Conservation (phyloP, 75 land plant species). For the Cryptomeria japonica region DNA sequence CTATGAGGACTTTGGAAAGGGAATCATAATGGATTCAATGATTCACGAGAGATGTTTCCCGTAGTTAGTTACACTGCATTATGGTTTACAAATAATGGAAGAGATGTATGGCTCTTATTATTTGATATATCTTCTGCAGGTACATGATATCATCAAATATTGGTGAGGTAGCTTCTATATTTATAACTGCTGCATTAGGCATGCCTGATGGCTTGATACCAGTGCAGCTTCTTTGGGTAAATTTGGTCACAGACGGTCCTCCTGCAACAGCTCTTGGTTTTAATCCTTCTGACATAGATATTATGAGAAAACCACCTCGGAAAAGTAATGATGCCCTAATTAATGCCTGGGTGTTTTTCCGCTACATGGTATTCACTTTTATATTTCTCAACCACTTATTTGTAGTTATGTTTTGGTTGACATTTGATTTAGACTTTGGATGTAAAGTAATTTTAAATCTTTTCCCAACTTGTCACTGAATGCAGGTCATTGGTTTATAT, state of each 20-base stretch:
- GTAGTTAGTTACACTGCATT: neutral
- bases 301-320: constrained; percentile 92
- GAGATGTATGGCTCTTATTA: neutral
- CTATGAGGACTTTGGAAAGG: neutral
- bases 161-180: constrained; percentile 90
- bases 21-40: neutral
- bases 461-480: neutral
- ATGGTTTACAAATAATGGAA: neutral
- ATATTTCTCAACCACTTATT: neutral
- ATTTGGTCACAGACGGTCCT: constrained; percentile 95
- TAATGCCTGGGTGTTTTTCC: constrained; percentile 82
- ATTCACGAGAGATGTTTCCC: neutral
- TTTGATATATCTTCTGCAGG: constrained; percentile 27
- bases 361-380: constrained; percentile 69
- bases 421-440: neutral
- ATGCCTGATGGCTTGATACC: constrained; percentile 95
- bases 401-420: neutral
- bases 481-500: constrained; percentile 91
- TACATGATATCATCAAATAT: constrained; percentile 98
- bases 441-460: neutral
- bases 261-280: constrained; percentile 97
- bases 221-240: constrained; percentile 95
- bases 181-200: constrained; percentile 90
- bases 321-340: constrained; percentile 79
- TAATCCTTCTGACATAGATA: constrained; percentile 85